These are phyloP conservation scores for Populus tomentosa DNA, from an alignment of 441 rosid genomes.

Conservation along the genomic window DNA sequence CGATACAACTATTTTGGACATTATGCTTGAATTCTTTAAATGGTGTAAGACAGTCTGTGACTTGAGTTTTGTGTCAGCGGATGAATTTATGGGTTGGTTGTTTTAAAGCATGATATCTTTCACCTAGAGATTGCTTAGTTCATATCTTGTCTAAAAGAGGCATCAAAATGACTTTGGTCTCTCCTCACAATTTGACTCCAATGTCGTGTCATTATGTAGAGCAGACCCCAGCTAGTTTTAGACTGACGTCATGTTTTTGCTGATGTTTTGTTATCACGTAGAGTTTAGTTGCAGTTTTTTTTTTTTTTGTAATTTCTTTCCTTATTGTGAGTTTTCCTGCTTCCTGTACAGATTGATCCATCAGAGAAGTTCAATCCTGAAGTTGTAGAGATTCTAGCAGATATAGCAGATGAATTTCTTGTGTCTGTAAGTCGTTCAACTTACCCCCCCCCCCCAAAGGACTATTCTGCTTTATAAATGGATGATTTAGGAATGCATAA, in stretches of 20 bases:
- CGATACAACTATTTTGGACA: neutral
- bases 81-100: neutral
- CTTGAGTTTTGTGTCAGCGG: neutral
- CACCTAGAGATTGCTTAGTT: neutral
- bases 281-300: neutral
- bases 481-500: neutral
- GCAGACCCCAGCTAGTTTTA: neutral
- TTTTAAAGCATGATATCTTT: neutral
- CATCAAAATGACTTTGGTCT: neutral
- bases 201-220: neutral
- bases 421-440: slow-evolving; percentile 64
- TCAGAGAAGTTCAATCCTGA: slow-evolving; percentile 80
- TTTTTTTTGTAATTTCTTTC: slow-evolving; percentile 3
- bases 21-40: neutral
- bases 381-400: slow-evolving; percentile 84
- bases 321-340: neutral
- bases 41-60: neutral
- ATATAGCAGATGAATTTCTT: slow-evolving; percentile 91
- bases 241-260: neutral
- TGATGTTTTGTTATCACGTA: neutral
- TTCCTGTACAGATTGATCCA: slow-evolving; percentile 71
- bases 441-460: neutral
- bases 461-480: neutral
- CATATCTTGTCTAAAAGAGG: neutral
- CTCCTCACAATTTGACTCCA: neutral